Percentiles rank a stretch among this genome's conserved stretches.
phyloP scores from a whole-genome alignment of 805 yeast genomes.

The Nakazawaea wyomingensis region DNA sequence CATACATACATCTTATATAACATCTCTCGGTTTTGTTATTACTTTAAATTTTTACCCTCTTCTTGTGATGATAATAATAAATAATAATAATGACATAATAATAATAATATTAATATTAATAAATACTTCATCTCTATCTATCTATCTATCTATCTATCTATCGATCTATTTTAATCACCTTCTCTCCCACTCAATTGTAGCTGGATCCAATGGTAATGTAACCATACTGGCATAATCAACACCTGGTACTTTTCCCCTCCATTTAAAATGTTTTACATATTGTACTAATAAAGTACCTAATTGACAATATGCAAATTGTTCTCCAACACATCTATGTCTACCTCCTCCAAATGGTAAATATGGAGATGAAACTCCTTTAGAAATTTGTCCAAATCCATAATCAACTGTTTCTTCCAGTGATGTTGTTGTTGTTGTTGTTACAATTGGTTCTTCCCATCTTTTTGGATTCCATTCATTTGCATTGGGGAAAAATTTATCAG shows the following conservation, averaged over 20 bases:
- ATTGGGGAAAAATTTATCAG: slow-evolving; percentile 73
- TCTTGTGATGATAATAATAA: too few species aligned
- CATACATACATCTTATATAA: too few species aligned
- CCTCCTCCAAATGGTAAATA: slow-evolving; percentile 99
- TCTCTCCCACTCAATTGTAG: slow-evolving; percentile 63
- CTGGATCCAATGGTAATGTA: slow-evolving; percentile 79
- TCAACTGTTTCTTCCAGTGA: slow-evolving; percentile 51
- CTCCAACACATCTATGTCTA: slow-evolving; percentile 98
- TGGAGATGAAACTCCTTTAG: slow-evolving; percentile 94
- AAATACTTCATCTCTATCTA: too few species aligned
- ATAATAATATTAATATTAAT: too few species aligned
- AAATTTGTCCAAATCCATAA: slow-evolving; percentile 94
- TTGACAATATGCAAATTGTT: slow-evolving; percentile 94
- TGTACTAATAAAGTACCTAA: slow-evolving; percentile 78
- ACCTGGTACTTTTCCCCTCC: slow-evolving; percentile 65
- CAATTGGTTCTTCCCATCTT: slow-evolving; percentile 60
- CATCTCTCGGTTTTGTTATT: too few species aligned
- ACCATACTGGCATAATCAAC: slow-evolving; percentile 90
- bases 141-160: too few species aligned
- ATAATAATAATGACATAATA: too few species aligned
- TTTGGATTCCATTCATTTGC: slow-evolving; percentile 73
- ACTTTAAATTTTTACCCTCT: too few species aligned
- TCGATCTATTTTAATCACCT: slow-evolving; percentile 12
- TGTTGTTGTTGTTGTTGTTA: slow-evolving; percentile 21
- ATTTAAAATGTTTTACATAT: slow-evolving; percentile 68